These are phyloP conservation scores for Ramularia endophylla DNA, from an alignment of 2,329 filamentous ascomycete species.

Conservation along the genomic window DNA sequence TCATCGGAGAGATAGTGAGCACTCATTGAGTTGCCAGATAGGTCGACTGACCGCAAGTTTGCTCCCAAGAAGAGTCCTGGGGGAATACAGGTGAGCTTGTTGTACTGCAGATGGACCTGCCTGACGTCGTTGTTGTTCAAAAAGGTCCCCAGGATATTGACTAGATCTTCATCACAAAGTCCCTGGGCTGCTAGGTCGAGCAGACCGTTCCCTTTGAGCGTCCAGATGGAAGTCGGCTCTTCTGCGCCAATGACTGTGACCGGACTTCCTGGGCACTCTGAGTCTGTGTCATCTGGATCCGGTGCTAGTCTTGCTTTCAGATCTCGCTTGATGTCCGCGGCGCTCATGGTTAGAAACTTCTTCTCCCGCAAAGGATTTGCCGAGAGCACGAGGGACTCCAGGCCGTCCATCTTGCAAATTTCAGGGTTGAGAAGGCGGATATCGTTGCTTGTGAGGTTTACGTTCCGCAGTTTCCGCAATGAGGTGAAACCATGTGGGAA, in stretches of 20 bases:
- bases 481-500: conserved; percentile 71
- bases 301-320: conserved; percentile 63
- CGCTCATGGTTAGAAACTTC: conserved; percentile 74
- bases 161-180: conserved; percentile 33
- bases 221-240: conserved; percentile 19
- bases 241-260: conserved; percentile 21
- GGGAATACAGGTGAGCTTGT: conserved; percentile 66
- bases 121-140: conserved; percentile 44
- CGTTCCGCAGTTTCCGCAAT: conserved; percentile 63
- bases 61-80: conserved; percentile 62
- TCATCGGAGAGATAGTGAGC: conserved; percentile 62
- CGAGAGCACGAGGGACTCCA: conserved; percentile 69
- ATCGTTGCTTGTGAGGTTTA: conserved; percentile 81
- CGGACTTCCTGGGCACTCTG: conserved; percentile 16
- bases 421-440: conserved; percentile 69
- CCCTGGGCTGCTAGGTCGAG: conserved; percentile 37
- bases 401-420: conserved; percentile 70
- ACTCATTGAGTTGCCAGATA: conserved; percentile 36
- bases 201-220: conserved; percentile 29
- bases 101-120: conserved; percentile 67
- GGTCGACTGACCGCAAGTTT: conserved; percentile 52
- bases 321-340: conserved; percentile 72
- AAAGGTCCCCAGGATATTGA: conserved; percentile 38
- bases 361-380: conserved; percentile 90
- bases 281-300: conserved; percentile 37